Conservation (phyloP, 2,329 filamentous ascomycete genomes). For the Ophiocordyceps sinensis region DNA sequence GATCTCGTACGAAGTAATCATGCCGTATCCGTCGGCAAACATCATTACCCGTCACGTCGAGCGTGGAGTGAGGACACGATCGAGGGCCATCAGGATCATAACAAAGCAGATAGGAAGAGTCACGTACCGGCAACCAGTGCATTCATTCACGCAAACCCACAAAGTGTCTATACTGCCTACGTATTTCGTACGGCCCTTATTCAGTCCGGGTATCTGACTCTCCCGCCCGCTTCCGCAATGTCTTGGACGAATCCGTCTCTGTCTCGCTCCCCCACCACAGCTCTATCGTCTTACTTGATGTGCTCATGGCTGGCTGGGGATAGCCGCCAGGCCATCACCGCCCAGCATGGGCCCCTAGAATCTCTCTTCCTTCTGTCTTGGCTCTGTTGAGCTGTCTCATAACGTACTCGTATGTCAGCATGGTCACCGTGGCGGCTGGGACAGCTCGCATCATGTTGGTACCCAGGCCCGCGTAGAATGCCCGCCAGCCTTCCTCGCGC, state of each 20-base stretch:
- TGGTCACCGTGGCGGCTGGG: constrained; percentile 89
- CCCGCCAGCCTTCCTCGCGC: constrained; percentile 83
- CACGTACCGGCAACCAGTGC: constrained; percentile 1
- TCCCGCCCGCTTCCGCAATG: background rate
- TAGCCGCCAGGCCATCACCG: background rate
- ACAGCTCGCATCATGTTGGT: constrained; percentile 96
- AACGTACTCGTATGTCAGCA: constrained; percentile 86
- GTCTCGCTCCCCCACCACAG: background rate
- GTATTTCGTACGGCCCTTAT: constrained; percentile 6
- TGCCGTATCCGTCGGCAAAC: too few relatives aligned
- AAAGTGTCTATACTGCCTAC: constrained; percentile 19
- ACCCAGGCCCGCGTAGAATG: constrained; percentile 93
- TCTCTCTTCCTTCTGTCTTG: constrained; percentile 23
- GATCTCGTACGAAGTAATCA: too few relatives aligned
- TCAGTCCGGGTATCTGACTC: constrained; percentile 19
- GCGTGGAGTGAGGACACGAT: background rate
- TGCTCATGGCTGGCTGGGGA: background rate
- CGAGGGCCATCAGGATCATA: background rate
- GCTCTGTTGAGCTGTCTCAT: constrained; percentile 37
- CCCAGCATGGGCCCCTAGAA: constrained; percentile 9
- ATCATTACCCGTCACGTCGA: background rate
- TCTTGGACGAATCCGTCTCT: background rate
- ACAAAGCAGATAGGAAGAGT: background rate
- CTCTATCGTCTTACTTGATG: background rate
- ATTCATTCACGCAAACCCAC: constrained; percentile 8